A percentile compares a stretch with the other conserved stretches of the same genome.
Conservation (phyloP, 106 monocot genomes). For the Allium sativum region DNA sequence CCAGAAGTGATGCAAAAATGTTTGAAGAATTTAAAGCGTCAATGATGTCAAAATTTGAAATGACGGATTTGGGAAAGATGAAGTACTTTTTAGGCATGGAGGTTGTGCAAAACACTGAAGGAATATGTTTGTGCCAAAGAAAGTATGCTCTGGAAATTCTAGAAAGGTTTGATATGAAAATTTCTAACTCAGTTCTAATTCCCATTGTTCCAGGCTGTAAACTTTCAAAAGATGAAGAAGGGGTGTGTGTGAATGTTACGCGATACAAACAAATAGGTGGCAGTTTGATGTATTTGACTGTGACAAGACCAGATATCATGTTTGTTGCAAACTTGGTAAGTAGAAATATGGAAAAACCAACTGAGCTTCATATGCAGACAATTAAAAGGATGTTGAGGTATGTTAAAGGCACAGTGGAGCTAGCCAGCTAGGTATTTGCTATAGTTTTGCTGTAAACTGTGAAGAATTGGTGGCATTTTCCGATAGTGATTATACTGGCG, state of each 20-base stretch:
- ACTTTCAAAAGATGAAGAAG: background rate
- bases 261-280: background rate
- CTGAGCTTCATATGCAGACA: background rate
- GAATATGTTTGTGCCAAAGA: background rate
- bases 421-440: background rate
- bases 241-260: background rate
- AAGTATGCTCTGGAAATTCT: background rate
- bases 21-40: background rate
- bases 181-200: background rate
- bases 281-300: background rate
- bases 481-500: background rate
- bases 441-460: background rate
- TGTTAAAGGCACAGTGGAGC: background rate
- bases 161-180: background rate
- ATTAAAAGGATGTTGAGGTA: background rate
- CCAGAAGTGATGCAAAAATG: background rate
- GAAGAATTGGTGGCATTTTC: background rate
- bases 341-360: background rate
- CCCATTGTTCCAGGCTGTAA: background rate
- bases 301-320: background rate
- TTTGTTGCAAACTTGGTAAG: background rate
- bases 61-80: background rate
- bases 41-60: background rate
- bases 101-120: background rate
- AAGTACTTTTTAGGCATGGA: background rate